Base-by-base conservation (phyloP, 2,329 filamentous ascomycete species). In the Elsinoe arachidis region DNA sequence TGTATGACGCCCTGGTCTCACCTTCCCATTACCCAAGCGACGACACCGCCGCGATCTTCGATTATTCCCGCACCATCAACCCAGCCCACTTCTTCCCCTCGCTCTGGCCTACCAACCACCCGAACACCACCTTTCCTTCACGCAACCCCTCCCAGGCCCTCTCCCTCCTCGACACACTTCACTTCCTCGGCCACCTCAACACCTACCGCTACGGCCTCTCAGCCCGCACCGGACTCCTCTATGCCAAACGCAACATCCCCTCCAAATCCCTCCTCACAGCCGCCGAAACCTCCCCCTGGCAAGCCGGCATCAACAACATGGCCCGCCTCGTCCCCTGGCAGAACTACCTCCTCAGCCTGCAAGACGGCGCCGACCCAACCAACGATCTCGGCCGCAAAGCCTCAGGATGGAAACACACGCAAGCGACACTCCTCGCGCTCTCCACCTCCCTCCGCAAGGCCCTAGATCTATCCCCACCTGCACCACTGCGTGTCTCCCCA, bases 331-430 rank as follows among this genome's bases (percentile, higher is more conserved):
- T 61, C 43, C 57, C 55, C 19, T 65, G 68, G 56, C 72, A 66
- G 61, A 70, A 62, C 11, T 70, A 73, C 56, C 68, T 79, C 52
- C 70, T 84, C 52, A 79, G 72, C 59, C 70, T 85, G 12, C 80
- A 83, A 66, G 81, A 85, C 62, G 82, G 82, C 0, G 78, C 79
- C 6, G 75, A 83, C 63, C 73, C 74, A 17, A 72, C 73, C 63
- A 83, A 82, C 64, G 79, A 85, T 63, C 72, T 84, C 1, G 82
- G 82, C 34, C 68, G 43, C 74, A 74, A 55, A 73, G 70, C 44
- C 69, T 73, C 56, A 72, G 72, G 12, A 78, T 80, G 60, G 54
- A 74, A 74, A 58, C 76, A 82, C 58, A 63, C 84, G 14, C 73
- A 78, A 59, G 59, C 57, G 11, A 77, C 74, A 0, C 73, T 81